Evolutionary conservation across 768 basidiomycete species (phyloP), one percentile per base, ranked within the genome.

Genomic region (Krasilnikovozyma curviuscula): DNA sequence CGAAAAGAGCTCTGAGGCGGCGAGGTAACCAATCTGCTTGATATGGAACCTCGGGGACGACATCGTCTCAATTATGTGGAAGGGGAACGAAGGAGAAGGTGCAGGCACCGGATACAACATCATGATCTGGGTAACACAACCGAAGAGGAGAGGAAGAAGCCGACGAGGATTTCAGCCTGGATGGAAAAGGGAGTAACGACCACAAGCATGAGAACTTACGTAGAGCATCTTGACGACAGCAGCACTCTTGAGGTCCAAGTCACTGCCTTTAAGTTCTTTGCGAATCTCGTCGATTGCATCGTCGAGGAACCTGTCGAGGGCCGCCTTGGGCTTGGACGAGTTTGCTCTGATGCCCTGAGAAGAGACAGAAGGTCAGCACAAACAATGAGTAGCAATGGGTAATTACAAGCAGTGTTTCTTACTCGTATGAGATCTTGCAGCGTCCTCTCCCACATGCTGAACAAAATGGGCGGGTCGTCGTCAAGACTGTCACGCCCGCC

Each of bases 61-160:
- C 93, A 98, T 98, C 63, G 91, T 86, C 61, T 98, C 93, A 6
- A 97, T 79, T 45, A 98, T 81, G 63, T 91, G 78, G 59, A 98
- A 98, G 7, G 93, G 83, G 38, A 89, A 89, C 77, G 86, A 93
- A 50, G 76, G 75, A 77, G 65, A 63, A 82, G 93, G 67, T 81
- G 86, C 61, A n/a, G n/a, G n/a, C 80, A 86, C 45, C 79, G 93
- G 44, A 48, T 65, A 64, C 14, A 98, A 67, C 93, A 98, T 97
- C 63, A 97, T 85, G 54, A 98, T 77, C 91, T 97, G 59, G n/a
- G 49, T 52, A 52, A 7, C 21, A 13, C 10, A 30, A 19, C 44
- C 34, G 48, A 29, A 31, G 5, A n/a, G 13, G 3, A 8, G 24
- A 29, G 21, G 30, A 51, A 30, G 27, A 8, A 52, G 58, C 46